phyloP scores from a whole-genome alignment of 2,329 filamentous ascomycete species.

The Corniculantispora saksenae region DNA sequence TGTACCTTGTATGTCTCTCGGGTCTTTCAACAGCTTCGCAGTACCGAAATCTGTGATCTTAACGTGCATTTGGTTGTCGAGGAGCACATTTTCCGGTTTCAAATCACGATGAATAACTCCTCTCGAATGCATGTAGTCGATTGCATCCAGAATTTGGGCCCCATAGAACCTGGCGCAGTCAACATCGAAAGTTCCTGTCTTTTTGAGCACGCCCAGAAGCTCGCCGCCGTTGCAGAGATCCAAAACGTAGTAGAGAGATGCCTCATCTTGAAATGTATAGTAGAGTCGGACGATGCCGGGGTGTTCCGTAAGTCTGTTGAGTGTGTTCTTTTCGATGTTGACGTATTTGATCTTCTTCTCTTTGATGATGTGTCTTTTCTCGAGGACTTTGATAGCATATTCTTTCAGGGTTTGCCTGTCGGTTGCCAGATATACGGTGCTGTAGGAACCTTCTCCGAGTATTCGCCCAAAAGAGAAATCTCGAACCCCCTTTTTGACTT shows the following conservation, averaged over 20 bases:
- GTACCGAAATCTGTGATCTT: slow-evolving; percentile 99
- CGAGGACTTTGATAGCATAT: slow-evolving; percentile 96
- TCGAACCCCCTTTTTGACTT: slow-evolving; percentile 94
- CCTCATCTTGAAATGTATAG: slow-evolving; percentile 97
- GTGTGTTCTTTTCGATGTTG: slow-evolving; percentile 97
- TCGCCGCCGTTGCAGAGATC: slow-evolving; percentile 92
- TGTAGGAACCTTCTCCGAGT: slow-evolving; percentile 95
- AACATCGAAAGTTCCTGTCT: slow-evolving; percentile 89
- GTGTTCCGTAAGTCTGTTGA: slow-evolving; percentile 94
- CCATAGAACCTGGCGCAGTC: slow-evolving; percentile 94
- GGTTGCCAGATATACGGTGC: slow-evolving; percentile 88
- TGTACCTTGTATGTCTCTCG: slow-evolving; percentile 41
- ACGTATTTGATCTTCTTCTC: slow-evolving; percentile 99
- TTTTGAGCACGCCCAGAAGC: slow-evolving; percentile 88
- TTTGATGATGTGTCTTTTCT: slow-evolving; percentile 99
- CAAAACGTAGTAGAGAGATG: slow-evolving; percentile 93
- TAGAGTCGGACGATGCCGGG: slow-evolving; percentile 95
- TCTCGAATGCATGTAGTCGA: slow-evolving; percentile 96
- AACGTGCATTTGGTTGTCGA: slow-evolving; percentile 95
- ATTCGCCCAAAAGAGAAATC: slow-evolving; percentile 93
- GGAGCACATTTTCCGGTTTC: slow-evolving; percentile 93
- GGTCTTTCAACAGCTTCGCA: slow-evolving; percentile 74
- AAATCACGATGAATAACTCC: slow-evolving; percentile 96
- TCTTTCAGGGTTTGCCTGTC: slow-evolving; percentile 93
- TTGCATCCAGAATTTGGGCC: slow-evolving; percentile 92